Base-by-base conservation (phyloP, 352 stramenopile genomes). In the Phytophthora litchii region DNA sequence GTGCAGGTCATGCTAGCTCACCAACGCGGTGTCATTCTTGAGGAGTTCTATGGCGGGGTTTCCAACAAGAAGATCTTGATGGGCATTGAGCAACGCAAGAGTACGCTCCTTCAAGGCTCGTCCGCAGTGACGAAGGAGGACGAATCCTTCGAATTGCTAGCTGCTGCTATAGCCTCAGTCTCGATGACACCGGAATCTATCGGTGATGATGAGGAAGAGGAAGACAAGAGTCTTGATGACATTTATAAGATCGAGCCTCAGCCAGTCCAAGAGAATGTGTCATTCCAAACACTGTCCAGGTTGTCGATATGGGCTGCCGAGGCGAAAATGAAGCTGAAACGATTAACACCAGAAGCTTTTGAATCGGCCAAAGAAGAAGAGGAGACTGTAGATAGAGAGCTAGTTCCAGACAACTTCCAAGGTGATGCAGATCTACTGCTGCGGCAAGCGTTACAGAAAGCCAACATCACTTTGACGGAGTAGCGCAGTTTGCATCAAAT, bases 1-100 rank as follows among this genome's bases (percentile, higher is more conserved):
- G 78, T 89, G 14, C 67, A 89, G 20, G 74, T 87, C 9, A 91
- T 92, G 83, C 68, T 92, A 4, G 59, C 76, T 16, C 81, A 91
- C 42, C 83, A 92, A 60, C 83, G 83, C 20, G 68, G 74, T 4
- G 45, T 83, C 25, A 84, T 93, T 35, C 57, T 89, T 8, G 80
- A 81, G 46, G 77, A 89, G 34, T 77, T 89, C 25, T 91, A 89
- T 51, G 66, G 66, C 7, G 63, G 62, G 4, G 66, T 74, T 20
- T 79, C 69, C 13, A 76, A 67, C 48, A 88, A 88, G 61, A 88
- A 87, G 52, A 80, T 76, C 34, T 31, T 82, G 1, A 54, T 75
- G 37, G 72, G 66, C 10, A 73, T 80, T 32, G 67, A 86, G 40
- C 71, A 84, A 55, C 77, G 70, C 34, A 85, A 81, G 52, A 72